Conservation (phyloP, 352 stramenopile species). For the Pythium plurisporium region DNA sequence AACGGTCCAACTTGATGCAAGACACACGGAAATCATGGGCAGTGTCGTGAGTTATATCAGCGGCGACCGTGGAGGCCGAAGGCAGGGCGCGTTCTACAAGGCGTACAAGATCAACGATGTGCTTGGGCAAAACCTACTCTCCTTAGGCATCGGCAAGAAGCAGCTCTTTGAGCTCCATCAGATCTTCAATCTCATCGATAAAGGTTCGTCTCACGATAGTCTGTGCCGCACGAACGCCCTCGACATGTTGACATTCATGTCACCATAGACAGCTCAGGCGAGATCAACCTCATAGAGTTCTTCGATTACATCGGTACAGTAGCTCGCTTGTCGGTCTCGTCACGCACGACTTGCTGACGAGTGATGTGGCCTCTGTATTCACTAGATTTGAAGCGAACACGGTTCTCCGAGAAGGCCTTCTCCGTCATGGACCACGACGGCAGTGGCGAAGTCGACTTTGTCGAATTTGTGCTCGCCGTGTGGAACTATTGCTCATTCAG, state of each 20-base stretch:
- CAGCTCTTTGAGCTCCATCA: constrained; percentile 44
- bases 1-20: too few species aligned
- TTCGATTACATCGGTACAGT: constrained; percentile 60
- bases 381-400: constrained; percentile 48
- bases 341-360: neutral
- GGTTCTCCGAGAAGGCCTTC: constrained; percentile 72
- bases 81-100: constrained; percentile 21
- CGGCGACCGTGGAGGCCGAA: neutral
- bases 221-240: neutral
- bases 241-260: neutral
- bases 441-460: constrained; percentile 64
- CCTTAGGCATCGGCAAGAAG: constrained; percentile 41
- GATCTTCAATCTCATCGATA: constrained; percentile 57
- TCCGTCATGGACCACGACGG: constrained; percentile 64
- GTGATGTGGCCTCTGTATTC: neutral
- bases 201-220: constrained; percentile 19
- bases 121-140: constrained; percentile 32
- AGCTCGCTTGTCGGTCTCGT: neutral
- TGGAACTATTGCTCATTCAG: constrained; percentile 82
- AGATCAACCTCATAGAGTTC: constrained; percentile 68
- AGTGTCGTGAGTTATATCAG: constrained; percentile 1
- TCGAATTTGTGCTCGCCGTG: constrained; percentile 71
- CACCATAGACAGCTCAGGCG: constrained; percentile 42
- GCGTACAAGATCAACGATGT: constrained; percentile 39
- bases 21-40: too few species aligned